Evolutionary conservation across 352 stramenopile genomes (phyloP), one percentile per base, ranked within the genome.

Genomic region (Phytophthora quininea): DNA sequence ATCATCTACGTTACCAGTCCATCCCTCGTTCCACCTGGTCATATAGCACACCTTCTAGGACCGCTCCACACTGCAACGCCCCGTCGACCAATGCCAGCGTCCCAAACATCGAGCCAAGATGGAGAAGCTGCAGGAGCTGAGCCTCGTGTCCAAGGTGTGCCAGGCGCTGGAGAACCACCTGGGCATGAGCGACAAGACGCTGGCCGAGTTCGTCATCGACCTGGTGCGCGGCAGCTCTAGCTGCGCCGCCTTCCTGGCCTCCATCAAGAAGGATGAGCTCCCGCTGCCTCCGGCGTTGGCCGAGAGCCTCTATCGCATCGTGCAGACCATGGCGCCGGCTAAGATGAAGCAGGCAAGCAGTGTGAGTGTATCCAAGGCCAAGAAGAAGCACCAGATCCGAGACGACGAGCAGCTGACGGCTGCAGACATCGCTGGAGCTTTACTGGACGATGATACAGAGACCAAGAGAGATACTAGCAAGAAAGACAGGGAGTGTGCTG

Each of bases 171-270:
- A 95, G 68, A 95, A 98, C 75, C 86, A 96, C 60, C 76, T 99
- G 54, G 94, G 95, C 40, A 91, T 99, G 74, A 95, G 91, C 59
- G 97, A 99, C 77, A 97, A 98, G 69, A 99, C 96, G 37, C 82
- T 99, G 53, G 90, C 97, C 10, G 97, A 99, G 85, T 99, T 98
- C 64, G 86, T 99, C 35, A 97, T 98, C 68, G 84, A 97, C 62
- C 74, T 97, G 58, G 89, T 96, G 48, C 84, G 92, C 51, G 73
- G 89, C 45, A 91, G 78, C 69, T 54, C 77, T 6, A 95, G 73
- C 62, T 97, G 62, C 73, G 70, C 48, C 42, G 69, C 54, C 30
- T 96, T 92, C 60, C 66, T 92, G 29, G 62, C 56, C 35, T 67
- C 70, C 37, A 92, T 93, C 71, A 80, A 89, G 59, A 62, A 73